These are phyloP conservation scores for Aspergillus felis DNA, from an alignment of 2,329 filamentous ascomycete genomes.

Conservation along the genomic window DNA sequence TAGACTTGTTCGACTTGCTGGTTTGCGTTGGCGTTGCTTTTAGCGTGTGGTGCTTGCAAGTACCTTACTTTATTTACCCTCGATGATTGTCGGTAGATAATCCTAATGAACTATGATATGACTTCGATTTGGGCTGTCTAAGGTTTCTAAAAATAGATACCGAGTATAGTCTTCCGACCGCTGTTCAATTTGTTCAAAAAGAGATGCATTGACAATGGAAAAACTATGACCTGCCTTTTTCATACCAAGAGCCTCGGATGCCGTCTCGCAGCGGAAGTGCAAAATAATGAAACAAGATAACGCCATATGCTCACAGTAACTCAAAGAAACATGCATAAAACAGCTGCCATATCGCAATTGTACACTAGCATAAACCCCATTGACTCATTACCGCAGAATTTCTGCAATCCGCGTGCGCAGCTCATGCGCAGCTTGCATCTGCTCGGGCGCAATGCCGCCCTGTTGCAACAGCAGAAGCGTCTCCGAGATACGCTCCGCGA, in stretches of 20 bases:
- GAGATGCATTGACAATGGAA: background rate
- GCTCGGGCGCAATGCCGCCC: constrained; percentile 37
- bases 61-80: no score
- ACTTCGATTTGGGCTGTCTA: background rate
- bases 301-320: background rate
- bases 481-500: constrained; percentile 47
- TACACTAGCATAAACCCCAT: background rate
- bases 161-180: no score
- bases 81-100: background rate
- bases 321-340: background rate
- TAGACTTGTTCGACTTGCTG: background rate
- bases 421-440: constrained; percentile 38
- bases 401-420: constrained; percentile 40
- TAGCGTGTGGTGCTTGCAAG: background rate
- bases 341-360: background rate
- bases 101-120: background rate
- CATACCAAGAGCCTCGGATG: background rate
- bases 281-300: background rate
- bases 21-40: background rate
- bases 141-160: no score
- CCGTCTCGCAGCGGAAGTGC: background rate
- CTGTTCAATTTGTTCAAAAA: background rate
- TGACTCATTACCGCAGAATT: constrained; percentile 31
- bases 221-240: background rate
- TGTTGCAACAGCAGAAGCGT: constrained; percentile 44